Percentiles rank a stretch among this genome's conserved stretches.
Conservation (phyloP, 306 rosid genomes). For the Medicago ruthenica region DNA sequence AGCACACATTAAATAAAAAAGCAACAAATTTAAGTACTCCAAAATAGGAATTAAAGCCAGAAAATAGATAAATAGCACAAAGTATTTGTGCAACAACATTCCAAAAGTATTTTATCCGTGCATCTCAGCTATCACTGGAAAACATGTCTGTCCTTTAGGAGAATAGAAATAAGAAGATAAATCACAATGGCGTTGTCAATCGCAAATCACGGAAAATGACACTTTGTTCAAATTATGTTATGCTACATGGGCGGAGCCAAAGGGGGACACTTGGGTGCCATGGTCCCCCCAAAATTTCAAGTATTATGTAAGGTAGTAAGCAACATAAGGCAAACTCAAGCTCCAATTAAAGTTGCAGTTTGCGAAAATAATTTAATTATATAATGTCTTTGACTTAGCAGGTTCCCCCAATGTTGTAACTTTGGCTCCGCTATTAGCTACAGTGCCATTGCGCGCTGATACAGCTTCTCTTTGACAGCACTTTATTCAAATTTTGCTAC, state of each 20-base stretch:
- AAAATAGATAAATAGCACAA: neutral
- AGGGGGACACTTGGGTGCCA: neutral
- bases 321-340: neutral
- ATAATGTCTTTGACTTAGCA: neutral
- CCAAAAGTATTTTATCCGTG: neutral
- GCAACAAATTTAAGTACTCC: neutral
- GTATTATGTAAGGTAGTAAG: neutral
- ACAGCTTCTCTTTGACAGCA: neutral
- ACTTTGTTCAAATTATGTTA: neutral
- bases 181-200: neutral
- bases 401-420: neutral
- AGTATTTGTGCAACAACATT: neutral
- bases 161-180: neutral
- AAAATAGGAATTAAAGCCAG: neutral
- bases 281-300: neutral
- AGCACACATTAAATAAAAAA: neutral
- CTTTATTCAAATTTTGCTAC: neutral
- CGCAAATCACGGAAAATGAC: neutral
- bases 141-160: neutral
- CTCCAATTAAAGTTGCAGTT: neutral
- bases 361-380: neutral
- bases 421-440: neutral
- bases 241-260: neutral
- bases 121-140: neutral
- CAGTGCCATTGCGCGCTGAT: neutral